These are phyloP conservation scores for Groenewaldozyma sp. DNA, from an alignment of 1,139 yeast species.

Conservation along the genomic window DNA sequence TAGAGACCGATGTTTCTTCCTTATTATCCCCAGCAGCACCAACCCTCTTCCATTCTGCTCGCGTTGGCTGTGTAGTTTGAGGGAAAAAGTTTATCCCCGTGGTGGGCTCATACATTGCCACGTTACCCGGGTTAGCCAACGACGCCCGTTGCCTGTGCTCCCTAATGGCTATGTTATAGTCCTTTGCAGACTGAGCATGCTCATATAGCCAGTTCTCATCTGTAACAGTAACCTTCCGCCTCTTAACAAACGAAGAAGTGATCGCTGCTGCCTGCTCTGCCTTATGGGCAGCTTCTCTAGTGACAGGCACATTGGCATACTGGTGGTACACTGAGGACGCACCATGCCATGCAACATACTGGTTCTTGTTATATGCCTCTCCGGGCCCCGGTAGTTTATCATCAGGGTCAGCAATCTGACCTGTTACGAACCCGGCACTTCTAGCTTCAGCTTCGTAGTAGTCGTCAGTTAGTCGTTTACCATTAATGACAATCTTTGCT, in stretches of 20 bases:
- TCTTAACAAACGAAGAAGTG: constrained; percentile 16
- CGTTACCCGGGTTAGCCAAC: constrained; percentile 28
- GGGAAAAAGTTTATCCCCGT: constrained; percentile 75
- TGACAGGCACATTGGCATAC: constrained; percentile 27
- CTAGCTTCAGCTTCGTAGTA: constrained; percentile 74
- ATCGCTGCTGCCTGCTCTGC: neutral
- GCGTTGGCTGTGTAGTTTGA: constrained; percentile 60
- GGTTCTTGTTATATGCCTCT: constrained; percentile 38
- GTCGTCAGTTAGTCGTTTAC: constrained; percentile 76
- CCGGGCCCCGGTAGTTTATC: constrained; percentile 41
- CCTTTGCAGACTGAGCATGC: constrained; percentile 68
- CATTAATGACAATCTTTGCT: constrained; percentile 69
- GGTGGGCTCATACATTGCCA: constrained; percentile 68
- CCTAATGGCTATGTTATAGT: constrained; percentile 53
- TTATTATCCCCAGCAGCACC: constrained; percentile 6
- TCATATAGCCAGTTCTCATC: constrained; percentile 84
- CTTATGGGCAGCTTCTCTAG: constrained; percentile 21
- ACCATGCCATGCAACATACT: constrained; percentile 46
- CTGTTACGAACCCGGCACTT: constrained; percentile 64
- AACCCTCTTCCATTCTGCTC: constrained; percentile 31
- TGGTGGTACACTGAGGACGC: constrained; percentile 37
- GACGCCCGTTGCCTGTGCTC: constrained; percentile 50
- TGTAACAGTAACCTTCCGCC: constrained; percentile 35
- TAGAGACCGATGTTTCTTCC: neutral
- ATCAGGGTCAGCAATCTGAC: constrained; percentile 71